These are phyloP conservation scores for Pyrenula aspistea DNA, from an alignment of 495 filamentous ascomycete genomes.

Conservation along the genomic window DNA sequence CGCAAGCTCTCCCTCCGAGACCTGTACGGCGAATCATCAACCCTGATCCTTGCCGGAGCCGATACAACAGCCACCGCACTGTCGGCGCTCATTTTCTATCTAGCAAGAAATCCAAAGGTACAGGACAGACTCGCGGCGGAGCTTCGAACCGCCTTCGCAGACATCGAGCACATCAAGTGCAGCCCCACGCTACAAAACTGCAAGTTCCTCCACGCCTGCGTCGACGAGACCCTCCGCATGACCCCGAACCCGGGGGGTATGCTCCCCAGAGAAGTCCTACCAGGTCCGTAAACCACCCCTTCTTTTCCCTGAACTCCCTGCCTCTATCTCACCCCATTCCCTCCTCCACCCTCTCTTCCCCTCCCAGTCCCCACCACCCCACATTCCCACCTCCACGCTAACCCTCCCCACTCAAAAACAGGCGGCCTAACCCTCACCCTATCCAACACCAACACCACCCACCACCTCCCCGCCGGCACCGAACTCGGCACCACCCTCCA, in stretches of 20 bases:
- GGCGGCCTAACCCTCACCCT: slow-evolving; percentile 43
- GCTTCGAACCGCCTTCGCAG: slow-evolving; percentile 33
- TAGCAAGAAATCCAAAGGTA: slow-evolving; percentile 41
- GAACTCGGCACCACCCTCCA: slow-evolving; percentile 41
- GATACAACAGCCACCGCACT: slow-evolving; percentile 58
- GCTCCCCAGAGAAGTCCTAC: slow-evolving; percentile 43
- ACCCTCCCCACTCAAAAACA: no score
- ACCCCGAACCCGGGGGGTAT: slow-evolving; percentile 47
- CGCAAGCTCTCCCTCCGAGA: slow-evolving; percentile 45
- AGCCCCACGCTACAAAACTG: slow-evolving; percentile 30
- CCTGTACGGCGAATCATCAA: slow-evolving; percentile 15
- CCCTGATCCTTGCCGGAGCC: slow-evolving; percentile 13
- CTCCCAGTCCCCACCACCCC: no score
- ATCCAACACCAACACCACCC: slow-evolving; percentile 36
- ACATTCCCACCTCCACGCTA: no score
- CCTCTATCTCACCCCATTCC: no score
- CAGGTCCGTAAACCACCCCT: no score
- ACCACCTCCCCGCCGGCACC: slow-evolving; percentile 37
- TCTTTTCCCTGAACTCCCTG: no score
- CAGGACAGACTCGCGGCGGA: slow-evolving; percentile 25
- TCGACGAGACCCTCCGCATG: slow-evolving; percentile 55
- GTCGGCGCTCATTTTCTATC: slow-evolving; percentile 53
- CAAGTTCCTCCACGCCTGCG: slow-evolving; percentile 24
- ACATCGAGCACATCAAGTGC: slow-evolving; percentile 36
- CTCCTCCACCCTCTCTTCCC: no score